Conservation (phyloP, 495 filamentous ascomycete species). For the Pyronema domesticum region DNA sequence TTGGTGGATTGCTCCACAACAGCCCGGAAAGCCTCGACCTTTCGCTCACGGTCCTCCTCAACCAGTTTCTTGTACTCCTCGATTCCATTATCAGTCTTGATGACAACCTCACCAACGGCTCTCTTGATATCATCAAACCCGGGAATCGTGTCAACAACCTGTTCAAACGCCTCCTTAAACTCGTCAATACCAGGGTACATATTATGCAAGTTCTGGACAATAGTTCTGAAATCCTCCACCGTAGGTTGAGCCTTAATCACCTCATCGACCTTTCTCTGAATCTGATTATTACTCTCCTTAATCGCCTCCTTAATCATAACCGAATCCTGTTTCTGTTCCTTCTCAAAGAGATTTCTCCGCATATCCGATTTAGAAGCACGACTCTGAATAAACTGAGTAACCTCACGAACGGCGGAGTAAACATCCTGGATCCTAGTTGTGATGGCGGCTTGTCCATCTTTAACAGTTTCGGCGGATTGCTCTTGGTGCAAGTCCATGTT, state of each 20-base stretch:
- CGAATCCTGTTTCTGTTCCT: constrained; percentile 14
- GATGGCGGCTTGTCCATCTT: constrained; percentile 8
- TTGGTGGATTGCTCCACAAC: constrained; percentile 8
- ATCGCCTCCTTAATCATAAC: constrained; percentile 10
- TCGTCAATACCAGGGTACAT: constrained; percentile 15
- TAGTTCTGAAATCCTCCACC: constrained; percentile 14
- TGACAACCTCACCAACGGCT: background rate
- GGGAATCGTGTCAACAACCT: background rate
- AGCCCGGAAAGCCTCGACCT: constrained; percentile 11
- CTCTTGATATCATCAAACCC: constrained; percentile 10
- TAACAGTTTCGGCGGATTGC: constrained; percentile 10
- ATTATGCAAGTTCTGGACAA: constrained; percentile 9
- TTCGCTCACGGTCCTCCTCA: constrained; percentile 10
- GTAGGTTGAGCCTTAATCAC: constrained; percentile 8
- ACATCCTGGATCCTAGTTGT: constrained; percentile 8
- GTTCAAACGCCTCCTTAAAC: constrained; percentile 6
- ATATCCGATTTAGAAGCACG: constrained; percentile 14
- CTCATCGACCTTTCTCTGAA: constrained; percentile 11
- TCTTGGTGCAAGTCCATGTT: constrained; percentile 18
- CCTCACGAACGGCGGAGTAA: constrained; percentile 6
- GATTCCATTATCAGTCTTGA: constrained; percentile 4
- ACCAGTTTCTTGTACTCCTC: constrained; percentile 10
- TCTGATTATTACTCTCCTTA: constrained; percentile 11
- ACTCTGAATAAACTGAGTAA: constrained; percentile 11
- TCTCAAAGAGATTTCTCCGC: constrained; percentile 11